Conservation (phyloP, 352 stramenopile species). For the Pythium volutum region DNA sequence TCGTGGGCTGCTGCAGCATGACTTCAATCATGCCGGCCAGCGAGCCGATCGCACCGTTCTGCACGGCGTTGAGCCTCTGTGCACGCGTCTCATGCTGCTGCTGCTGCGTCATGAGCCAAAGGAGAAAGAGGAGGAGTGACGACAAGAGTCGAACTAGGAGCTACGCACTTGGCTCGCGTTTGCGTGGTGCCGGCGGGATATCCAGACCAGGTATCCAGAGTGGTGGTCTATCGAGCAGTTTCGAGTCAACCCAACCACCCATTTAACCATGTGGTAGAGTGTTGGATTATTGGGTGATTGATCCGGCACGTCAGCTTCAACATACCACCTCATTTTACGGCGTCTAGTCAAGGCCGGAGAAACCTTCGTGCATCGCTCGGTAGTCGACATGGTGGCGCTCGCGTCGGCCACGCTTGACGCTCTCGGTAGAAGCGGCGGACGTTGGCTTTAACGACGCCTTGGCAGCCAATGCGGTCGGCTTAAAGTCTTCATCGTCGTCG, state of each 20-base stretch:
- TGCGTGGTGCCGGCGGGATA: not conserved
- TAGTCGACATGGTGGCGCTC: constrained; percentile 39
- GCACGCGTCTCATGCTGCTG: constrained; percentile 28
- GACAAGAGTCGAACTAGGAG: not conserved
- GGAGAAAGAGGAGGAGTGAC: not conserved
- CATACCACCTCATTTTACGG: not conserved
- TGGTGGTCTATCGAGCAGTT: not conserved
- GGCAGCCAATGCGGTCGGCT: constrained; percentile 5
- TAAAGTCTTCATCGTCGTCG: constrained; percentile 28
- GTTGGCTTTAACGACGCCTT: not conserved
- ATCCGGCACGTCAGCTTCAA: constrained; percentile 8
- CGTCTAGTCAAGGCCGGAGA: constrained; percentile 13
- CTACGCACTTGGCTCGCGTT: not conserved
- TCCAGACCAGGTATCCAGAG: too few species aligned
- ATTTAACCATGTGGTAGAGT: not conserved
- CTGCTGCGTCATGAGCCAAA: constrained; percentile 1
- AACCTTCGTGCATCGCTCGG: constrained; percentile 54
- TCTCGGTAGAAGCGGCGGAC: not conserved
- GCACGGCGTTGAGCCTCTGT: constrained; percentile 60
- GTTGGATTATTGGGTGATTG: constrained; percentile 1
- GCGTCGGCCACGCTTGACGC: constrained; percentile 24
- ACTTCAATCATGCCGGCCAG: constrained; percentile 83
- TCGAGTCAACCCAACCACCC: not conserved
- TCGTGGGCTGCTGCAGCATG: constrained; percentile 76
- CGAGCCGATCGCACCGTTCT: constrained; percentile 79